Conservation (phyloP, 208 protist species). For the Strigomonas galati region DNA sequence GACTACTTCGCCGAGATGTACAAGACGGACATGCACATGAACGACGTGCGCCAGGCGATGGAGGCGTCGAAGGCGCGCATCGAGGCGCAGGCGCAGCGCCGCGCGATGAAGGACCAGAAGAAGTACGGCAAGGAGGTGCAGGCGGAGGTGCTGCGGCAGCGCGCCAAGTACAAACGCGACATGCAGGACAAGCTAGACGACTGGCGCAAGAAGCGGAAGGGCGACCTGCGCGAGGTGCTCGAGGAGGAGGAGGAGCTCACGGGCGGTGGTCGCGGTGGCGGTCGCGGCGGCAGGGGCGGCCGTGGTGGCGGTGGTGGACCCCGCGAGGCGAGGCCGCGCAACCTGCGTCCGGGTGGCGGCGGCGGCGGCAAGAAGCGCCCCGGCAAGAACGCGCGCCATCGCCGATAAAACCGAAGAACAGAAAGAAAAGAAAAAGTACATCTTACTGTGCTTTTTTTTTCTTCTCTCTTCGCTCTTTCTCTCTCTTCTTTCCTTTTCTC, state of each 20-base stretch:
- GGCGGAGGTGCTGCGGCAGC: constrained; percentile 90
- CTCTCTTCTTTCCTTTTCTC: constrained; percentile 13
- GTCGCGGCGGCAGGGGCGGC: constrained; percentile 16
- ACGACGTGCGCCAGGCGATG: constrained; percentile 86
- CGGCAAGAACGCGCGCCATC: constrained; percentile 82
- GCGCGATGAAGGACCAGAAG: constrained; percentile 92
- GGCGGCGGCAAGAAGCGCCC: constrained; percentile 54
- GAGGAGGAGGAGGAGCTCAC: constrained; percentile 28
- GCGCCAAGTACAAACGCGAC: constrained; percentile 92
- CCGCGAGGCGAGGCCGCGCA: constrained; percentile 56
- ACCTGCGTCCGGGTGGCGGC: constrained; percentile 53
- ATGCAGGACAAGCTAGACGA: constrained; percentile 82
- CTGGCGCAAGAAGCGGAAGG: constrained; percentile 83
- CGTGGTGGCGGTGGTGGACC: constrained; percentile 51
- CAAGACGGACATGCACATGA: constrained; percentile 95
- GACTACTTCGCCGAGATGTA: constrained; percentile 97
- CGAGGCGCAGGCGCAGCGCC: constrained; percentile 77
- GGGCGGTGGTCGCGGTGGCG: constrained; percentile 14
- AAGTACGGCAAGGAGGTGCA: constrained; percentile 96
- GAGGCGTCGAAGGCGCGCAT: constrained; percentile 79
- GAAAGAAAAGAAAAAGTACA: constrained; percentile 2
- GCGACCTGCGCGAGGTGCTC: constrained; percentile 68
- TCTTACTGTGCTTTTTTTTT: not conserved
- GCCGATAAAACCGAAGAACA: constrained; percentile 26
- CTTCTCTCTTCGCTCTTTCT: not conserved